phyloP scores from a whole-genome alignment of 352 stramenopile genomes.

The Pythium utonaiense region DNA sequence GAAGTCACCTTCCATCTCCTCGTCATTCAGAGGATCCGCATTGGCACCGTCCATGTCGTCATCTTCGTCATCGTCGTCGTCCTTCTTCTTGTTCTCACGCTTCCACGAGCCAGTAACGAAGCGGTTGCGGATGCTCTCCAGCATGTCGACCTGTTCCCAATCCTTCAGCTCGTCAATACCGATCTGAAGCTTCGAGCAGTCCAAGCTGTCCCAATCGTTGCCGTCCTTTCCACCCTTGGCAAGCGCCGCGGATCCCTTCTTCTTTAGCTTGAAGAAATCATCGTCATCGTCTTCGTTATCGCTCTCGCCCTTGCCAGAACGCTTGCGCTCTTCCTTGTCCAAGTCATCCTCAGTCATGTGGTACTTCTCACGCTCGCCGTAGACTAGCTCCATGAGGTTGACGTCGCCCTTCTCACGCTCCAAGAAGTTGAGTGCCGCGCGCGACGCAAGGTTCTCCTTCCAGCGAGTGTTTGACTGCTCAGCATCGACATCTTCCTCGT shows the following conservation, averaged over 20 bases:
- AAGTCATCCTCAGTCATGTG: conserved; percentile 77
- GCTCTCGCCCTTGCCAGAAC: conserved; percentile 25
- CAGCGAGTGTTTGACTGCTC: conserved; percentile 75
- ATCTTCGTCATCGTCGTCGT: conserved; percentile 41
- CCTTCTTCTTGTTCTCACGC: conserved; percentile 43
- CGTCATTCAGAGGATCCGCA: conserved; percentile 71
- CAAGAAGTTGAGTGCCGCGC: conserved; percentile 81
- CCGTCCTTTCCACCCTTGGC: conserved; percentile 41
- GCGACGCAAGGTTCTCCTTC: conserved; percentile 86
- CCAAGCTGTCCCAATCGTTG: conserved; percentile 68
- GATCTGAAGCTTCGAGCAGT: conserved; percentile 81
- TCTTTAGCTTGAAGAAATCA: conserved; percentile 77
- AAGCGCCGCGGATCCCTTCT: conserved; percentile 24
- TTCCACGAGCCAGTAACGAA: conserved; percentile 98
- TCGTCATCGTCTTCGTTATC: conserved; percentile 62
- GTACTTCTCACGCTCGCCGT: conserved; percentile 79
- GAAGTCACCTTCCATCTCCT: conserved; percentile 94
- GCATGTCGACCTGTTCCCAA: conserved; percentile 65
- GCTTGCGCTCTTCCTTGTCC: conserved; percentile 42
- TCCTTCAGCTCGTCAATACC: conserved; percentile 65
- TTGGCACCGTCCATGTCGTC: conserved; percentile 37
- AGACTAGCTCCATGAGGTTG: conserved; percentile 92
- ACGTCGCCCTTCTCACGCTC: conserved; percentile 77
- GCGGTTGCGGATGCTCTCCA: conserved; percentile 86
- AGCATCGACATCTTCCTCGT: conserved; percentile 28